Percentiles rank a stretch among this genome's conserved stretches.
Conservation (phyloP, 2,329 filamentous ascomycete genomes). For the Diplodia intermedia region DNA sequence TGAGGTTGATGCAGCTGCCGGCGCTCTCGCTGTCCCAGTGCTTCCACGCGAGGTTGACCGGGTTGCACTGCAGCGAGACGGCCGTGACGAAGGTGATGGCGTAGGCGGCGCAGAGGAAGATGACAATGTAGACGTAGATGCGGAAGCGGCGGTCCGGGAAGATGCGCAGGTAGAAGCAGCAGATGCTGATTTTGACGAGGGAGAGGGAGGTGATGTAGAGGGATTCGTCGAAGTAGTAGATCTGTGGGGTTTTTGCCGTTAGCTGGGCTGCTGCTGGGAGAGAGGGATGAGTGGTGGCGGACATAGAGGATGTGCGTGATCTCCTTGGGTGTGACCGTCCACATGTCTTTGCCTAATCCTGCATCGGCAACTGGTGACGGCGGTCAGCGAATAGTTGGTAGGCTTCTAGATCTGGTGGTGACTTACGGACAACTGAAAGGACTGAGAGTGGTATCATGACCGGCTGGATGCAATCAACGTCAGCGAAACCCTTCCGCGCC, state of each 20-base stretch:
- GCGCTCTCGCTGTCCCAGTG: constrained; percentile 42
- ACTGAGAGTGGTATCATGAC: constrained; percentile 40
- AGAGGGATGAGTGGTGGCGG: neutral
- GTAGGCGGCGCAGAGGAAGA: constrained; percentile 39
- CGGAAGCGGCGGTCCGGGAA: constrained; percentile 40
- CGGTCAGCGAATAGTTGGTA: neutral
- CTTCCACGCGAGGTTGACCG: constrained; percentile 45
- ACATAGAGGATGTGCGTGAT: constrained; percentile 54
- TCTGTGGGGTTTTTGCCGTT: neutral
- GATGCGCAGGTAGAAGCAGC: constrained; percentile 45
- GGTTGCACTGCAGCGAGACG: constrained; percentile 44
- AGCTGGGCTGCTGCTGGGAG: neutral
- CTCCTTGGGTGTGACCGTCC: constrained; percentile 53
- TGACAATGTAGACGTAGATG: constrained; percentile 39
- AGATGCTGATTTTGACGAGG: constrained; percentile 41
- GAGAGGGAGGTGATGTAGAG: constrained; percentile 45
- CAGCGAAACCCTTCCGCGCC: neutral
- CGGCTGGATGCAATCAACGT: constrained; percentile 32
- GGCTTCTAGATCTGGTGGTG: neutral
- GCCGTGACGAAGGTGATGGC: constrained; percentile 37
- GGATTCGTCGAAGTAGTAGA: constrained; percentile 45
- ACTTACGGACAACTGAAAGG: constrained; percentile 34
- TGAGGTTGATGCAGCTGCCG: constrained; percentile 47
- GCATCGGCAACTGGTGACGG: constrained; percentile 38
- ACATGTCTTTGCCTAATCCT: constrained; percentile 60